phyloP scores from a whole-genome alignment of 2,329 filamentous ascomycete species.

The Aspergillus puulaauensis region DNA sequence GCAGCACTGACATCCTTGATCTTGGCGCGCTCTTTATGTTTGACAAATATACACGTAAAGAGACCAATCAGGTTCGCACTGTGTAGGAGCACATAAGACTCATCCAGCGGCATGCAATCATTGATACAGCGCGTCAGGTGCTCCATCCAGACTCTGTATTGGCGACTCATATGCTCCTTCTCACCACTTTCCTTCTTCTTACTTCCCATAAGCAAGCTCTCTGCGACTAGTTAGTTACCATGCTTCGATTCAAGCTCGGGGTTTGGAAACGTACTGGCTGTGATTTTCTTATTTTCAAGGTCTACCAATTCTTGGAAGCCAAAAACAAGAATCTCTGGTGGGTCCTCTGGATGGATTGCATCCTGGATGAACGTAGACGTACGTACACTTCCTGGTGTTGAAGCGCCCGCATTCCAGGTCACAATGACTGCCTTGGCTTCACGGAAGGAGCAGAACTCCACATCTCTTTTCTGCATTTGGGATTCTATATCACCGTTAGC shows the following conservation, averaged over 20 bases:
- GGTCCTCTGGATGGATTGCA: slow-evolving; percentile 70
- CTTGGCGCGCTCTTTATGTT: slow-evolving; percentile 70
- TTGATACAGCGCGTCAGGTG: slow-evolving; percentile 80
- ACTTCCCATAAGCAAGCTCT: slow-evolving; percentile 76
- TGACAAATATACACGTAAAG: slow-evolving; percentile 95
- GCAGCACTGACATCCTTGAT: slow-evolving; percentile 75
- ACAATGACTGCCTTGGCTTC: slow-evolving; percentile 77
- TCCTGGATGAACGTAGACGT: slow-evolving; percentile 80
- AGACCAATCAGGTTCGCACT: slow-evolving; percentile 88
- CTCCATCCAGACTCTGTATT: slow-evolving; percentile 95
- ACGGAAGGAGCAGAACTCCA: slow-evolving; percentile 80
- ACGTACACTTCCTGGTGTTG: slow-evolving; percentile 79
- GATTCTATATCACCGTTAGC: slow-evolving; percentile 54
- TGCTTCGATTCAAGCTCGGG: neutral
- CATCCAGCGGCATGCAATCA: slow-evolving; percentile 73
- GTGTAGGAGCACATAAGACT: slow-evolving; percentile 82
- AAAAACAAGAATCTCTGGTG: slow-evolving; percentile 89
- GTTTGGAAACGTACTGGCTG: slow-evolving; percentile 65
- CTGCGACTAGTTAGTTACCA: slow-evolving; percentile 40
- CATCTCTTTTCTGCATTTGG: slow-evolving; percentile 81
- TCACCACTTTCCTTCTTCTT: slow-evolving; percentile 79
- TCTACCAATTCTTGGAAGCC: slow-evolving; percentile 99
- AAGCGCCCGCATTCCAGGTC: slow-evolving; percentile 98
- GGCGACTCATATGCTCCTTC: slow-evolving; percentile 90
- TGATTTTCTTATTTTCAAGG: slow-evolving; percentile 94